phyloP scores from a whole-genome alignment of 768 basidiomycete species.

The Lentinula lateritia region DNA sequence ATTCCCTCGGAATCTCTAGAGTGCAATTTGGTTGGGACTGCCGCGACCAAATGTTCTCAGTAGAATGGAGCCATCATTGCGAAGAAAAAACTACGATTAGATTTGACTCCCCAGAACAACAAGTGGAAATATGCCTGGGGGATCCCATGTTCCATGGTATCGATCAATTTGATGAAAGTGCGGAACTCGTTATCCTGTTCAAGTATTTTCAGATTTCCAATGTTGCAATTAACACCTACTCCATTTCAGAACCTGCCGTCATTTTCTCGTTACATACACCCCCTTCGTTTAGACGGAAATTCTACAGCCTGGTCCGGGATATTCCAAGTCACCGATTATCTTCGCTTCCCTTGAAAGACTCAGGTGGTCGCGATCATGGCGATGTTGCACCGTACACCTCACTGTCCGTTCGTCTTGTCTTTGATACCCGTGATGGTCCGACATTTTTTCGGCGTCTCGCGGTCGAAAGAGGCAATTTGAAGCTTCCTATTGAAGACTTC shows the following conservation, averaged over 20 bases:
- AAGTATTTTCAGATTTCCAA: constrained; percentile 35
- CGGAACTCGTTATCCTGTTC: too few species aligned
- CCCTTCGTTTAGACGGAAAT: constrained; percentile 24
- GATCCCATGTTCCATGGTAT: too few species aligned
- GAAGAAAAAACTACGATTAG: too few species aligned
- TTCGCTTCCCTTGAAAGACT: constrained; percentile 26
- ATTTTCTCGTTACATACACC: constrained; percentile 39
- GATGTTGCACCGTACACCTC: constrained; percentile 48
- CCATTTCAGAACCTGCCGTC: constrained; percentile 25
- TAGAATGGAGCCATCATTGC: constrained; percentile 45
- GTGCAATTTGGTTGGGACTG: constrained; percentile 63
- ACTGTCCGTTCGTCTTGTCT: constrained; percentile 34
- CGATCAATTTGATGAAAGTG: too few species aligned
- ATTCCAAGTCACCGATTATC: background rate
- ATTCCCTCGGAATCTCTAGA: constrained; percentile 16
- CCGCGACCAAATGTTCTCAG: constrained; percentile 48
- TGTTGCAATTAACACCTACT: constrained; percentile 28
- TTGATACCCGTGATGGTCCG: constrained; percentile 26
- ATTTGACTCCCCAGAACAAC: too few species aligned
- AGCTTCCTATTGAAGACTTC: constrained; percentile 23
- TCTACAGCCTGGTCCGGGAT: background rate
- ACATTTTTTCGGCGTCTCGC: constrained; percentile 32
- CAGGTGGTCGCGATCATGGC: constrained; percentile 22
- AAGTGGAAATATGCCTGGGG: too few species aligned
- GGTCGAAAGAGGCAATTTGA: constrained; percentile 28